Percentiles rank a stretch among this genome's conserved stretches.
Conservation (phyloP, 805 yeast species). For the fission yeast (Schizosaccharomyces pombe) region ASM294v3 CU329670.1:1989501-1990000, state of each 20-base stretch:
- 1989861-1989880: neutral
- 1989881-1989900: neutral
- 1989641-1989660: slow-evolving; percentile 15
- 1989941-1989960: neutral
- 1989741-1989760: neutral
- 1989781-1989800: neutral
- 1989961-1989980: neutral
- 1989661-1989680: slow-evolving; percentile 9
- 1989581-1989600: slow-evolving; percentile 11
- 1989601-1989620: slow-evolving; percentile 10
- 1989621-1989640: slow-evolving; percentile 14
- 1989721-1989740: neutral
- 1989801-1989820: neutral
- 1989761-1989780: neutral
- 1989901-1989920: neutral
- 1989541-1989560: slow-evolving; percentile 9
- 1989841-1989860: neutral
- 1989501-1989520: slow-evolving; percentile 10
- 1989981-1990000: neutral
- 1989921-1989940: neutral
- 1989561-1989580: slow-evolving; percentile 11
- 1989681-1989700: neutral
- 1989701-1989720: neutral
- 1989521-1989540: slow-evolving; percentile 11
- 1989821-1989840: neutral